Base-by-base conservation (phyloP, 2,329 filamentous ascomycete genomes). In the Ophiobolus disseminans region DNA sequence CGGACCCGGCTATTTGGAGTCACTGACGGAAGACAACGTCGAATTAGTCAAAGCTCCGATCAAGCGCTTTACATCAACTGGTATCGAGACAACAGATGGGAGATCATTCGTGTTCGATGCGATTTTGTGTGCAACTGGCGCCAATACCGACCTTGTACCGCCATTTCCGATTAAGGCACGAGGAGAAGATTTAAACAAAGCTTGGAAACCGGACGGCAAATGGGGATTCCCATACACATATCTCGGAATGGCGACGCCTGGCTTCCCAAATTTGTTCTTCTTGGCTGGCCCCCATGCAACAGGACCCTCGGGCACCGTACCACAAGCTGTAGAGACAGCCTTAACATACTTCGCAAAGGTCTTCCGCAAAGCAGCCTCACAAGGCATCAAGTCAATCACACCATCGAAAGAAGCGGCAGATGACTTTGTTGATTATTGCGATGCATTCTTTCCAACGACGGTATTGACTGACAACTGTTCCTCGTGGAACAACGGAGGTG, bases 171-270 rank as follows among this genome's bases (percentile, higher is more conserved):
- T 90, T 54, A 74, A 76, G 19, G 80, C 82, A 1, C 70, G 78
- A 38, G 83, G 80, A 2, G 68, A 78, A 7, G 78, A 86, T 46
- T 73, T 89, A 1, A 71, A 75, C 9, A 69, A 76, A 7, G 75
- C 81, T 1, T 90, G 86, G 86, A 76, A 75, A 11, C 75, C 76
- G 1, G 80, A 77, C 30, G 82, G 82, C 0, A 71, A 76, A 16
- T 79, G 79, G 51, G 86, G 85, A 0, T 87, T 84, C 50, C 86
- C 87, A 0, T 85, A 88, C 63, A 86, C 82, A 0, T 90, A 90
- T 57, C 73, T 89, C 5, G 86, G 86, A 0, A 60, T 86, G 1
- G 81, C 82, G 0, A 82, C 84, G 0, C 86, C 86, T 0, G 82
- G 80, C 0, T 89, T 89, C 52, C 86, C 87, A 0, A 90, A 90